phyloP scores from a whole-genome alignment of 2,329 filamentous ascomycete species.

The Aspergillus sp. region DNA sequence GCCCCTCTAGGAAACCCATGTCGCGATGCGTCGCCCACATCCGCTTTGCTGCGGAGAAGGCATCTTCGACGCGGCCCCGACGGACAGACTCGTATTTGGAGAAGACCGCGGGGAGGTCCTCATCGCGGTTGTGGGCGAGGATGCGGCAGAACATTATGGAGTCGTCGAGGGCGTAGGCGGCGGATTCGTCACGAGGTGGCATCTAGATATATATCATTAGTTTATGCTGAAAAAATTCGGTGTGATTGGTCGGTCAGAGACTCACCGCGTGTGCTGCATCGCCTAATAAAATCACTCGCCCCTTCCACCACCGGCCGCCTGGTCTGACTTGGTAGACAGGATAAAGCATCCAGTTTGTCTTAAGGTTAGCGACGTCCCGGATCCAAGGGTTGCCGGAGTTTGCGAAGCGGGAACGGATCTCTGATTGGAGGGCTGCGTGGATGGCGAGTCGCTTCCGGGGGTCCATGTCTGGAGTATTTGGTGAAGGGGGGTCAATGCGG shows the following conservation, averaged over 20 bases:
- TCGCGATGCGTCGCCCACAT: slow-evolving; percentile 16
- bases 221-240: background rate
- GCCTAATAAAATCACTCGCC: slow-evolving; percentile 40
- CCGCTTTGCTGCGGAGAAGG: slow-evolving; percentile 28
- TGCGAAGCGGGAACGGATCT: slow-evolving; percentile 34
- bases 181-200: slow-evolving; percentile 45
- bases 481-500: slow-evolving; percentile 13
- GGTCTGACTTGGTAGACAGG: slow-evolving; percentile 39
- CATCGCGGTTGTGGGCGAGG: slow-evolving; percentile 26
- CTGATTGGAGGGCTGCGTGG: slow-evolving; percentile 31
- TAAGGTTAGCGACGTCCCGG: slow-evolving; percentile 30
- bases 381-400: slow-evolving; percentile 32
- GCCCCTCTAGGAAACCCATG: slow-evolving; percentile 14
- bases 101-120: slow-evolving; percentile 27
- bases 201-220: slow-evolving; percentile 29
- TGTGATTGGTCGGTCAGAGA: background rate
- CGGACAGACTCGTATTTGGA: slow-evolving; percentile 32
- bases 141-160: slow-evolving; percentile 39
- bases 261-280: slow-evolving; percentile 46
- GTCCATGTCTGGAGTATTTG: slow-evolving; percentile 11
- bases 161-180: slow-evolving; percentile 43
- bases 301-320: slow-evolving; percentile 37
- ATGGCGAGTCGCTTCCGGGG: slow-evolving; percentile 29
- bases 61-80: slow-evolving; percentile 34
- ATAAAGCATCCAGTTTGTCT: slow-evolving; percentile 38